Percentiles rank a stretch among this genome's conserved stretches.
These are phyloP conservation scores for Corymbia maculata DNA, from an alignment of 345 rosid genomes.

Conservation along the genomic window DNA sequence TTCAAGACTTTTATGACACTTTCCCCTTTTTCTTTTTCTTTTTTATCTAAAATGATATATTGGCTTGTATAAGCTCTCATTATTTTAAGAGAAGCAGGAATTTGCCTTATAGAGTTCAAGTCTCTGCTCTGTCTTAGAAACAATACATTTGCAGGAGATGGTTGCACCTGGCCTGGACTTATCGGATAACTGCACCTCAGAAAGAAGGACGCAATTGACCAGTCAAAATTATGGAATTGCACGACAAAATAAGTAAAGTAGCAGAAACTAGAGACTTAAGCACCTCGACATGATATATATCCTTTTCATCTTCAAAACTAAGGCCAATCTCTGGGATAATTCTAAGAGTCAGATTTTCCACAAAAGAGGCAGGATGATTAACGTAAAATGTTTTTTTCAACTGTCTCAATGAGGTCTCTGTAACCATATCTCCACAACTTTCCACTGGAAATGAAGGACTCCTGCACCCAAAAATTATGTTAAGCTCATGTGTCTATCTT, in stretches of 20 bases:
- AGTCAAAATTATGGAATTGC: background rate
- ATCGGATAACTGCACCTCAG: background rate
- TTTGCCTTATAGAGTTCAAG: slow-evolving; percentile 48
- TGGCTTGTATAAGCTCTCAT: background rate
- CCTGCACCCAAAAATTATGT: background rate
- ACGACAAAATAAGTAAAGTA: background rate
- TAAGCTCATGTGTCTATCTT: background rate
- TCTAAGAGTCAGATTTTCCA: background rate
- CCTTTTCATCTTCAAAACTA: background rate
- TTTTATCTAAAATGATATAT: no score
- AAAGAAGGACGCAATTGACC: background rate
- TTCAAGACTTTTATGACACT: slow-evolving; percentile 23
- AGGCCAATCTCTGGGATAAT: background rate
- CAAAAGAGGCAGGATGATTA: background rate
- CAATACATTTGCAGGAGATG: slow-evolving; percentile 43
- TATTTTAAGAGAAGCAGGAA: background rate
- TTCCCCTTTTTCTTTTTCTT: slow-evolving; percentile 5
- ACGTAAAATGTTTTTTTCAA: slow-evolving; percentile 3
- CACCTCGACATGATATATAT: background rate
- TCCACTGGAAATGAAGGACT: background rate
- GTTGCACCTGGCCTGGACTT: background rate
- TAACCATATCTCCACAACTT: background rate
- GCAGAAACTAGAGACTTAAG: background rate
- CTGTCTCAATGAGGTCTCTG: background rate
- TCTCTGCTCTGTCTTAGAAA: slow-evolving; percentile 25